phyloP scores from a whole-genome alignment of 2,329 filamentous ascomycete genomes.

The Colletotrichum sp. region DNA sequence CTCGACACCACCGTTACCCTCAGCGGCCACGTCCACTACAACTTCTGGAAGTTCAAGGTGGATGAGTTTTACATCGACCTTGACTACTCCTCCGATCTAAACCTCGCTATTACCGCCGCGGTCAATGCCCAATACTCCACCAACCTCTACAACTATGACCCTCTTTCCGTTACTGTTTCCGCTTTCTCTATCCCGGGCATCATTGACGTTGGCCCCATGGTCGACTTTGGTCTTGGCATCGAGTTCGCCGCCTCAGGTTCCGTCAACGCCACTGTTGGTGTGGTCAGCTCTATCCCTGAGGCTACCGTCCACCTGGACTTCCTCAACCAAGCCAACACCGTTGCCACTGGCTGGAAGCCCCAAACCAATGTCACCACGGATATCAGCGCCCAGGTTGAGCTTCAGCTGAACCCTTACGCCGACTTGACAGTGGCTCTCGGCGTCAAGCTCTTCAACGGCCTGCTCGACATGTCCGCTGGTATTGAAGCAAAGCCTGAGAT shows the following conservation, averaged over 20 bases:
- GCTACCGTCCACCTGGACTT: constrained; percentile 45
- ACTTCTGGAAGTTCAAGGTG: constrained; percentile 35
- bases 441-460: constrained; percentile 38
- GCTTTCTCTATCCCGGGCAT: constrained; percentile 44
- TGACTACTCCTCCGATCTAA: constrained; percentile 35
- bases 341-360: constrained; percentile 38
- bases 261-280: constrained; percentile 33
- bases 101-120: constrained; percentile 36
- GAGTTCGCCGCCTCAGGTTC: constrained; percentile 38
- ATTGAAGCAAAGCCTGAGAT: constrained; percentile 39
- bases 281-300: constrained; percentile 33
- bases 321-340: constrained; percentile 30
- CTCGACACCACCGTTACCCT: constrained; percentile 41
- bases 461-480: constrained; percentile 40
- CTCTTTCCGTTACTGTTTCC: constrained; percentile 37
- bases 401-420: constrained; percentile 35
- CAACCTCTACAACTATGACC: constrained; percentile 38
- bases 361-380: constrained; percentile 35
- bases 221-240: constrained; percentile 40
- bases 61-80: constrained; percentile 46
- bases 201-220: constrained; percentile 38
- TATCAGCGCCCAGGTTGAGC: constrained; percentile 33
- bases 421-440: constrained; percentile 42
- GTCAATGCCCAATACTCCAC: constrained; percentile 36
- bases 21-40: constrained; percentile 44